phyloP scores from a whole-genome alignment of 228 moss, liverwort and hornwort genomes.

The Sphagnum fallax region DNA sequence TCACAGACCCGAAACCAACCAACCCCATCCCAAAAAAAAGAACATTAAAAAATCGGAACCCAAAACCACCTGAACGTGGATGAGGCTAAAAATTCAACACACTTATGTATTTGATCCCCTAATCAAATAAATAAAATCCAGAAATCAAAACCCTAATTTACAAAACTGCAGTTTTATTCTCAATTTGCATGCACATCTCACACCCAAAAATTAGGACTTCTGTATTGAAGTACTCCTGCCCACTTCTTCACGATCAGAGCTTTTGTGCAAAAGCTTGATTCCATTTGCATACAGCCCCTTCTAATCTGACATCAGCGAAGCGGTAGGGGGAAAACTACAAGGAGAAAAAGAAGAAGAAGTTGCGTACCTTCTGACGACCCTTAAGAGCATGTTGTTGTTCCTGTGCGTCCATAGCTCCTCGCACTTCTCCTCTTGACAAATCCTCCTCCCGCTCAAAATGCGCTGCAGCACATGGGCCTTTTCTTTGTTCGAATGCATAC shows the following conservation, averaged over 20 bases:
- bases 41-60: background rate
- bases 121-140: background rate
- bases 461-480: too few species aligned
- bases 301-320: background rate
- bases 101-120: background rate
- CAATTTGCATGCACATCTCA: background rate
- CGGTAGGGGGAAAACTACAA: too few species aligned
- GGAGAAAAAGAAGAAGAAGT: too few species aligned
- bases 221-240: background rate
- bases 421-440: background rate
- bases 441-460: background rate
- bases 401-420: constrained; percentile 29
- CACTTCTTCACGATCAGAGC: background rate
- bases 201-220: background rate
- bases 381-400: constrained; percentile 29
- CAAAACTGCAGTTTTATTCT: background rate
- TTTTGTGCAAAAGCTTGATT: background rate
- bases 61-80: background rate
- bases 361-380: constrained; percentile 49
- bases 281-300: background rate
- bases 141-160: background rate
- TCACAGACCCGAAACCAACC: constrained; percentile 1
- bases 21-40: background rate
- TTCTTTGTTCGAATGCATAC: too few species aligned
- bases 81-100: background rate